Evolutionary conservation across 108 stramenopile genomes (phyloP).

Genomic region (Cyclotella choctawhatcheeana): DNA sequence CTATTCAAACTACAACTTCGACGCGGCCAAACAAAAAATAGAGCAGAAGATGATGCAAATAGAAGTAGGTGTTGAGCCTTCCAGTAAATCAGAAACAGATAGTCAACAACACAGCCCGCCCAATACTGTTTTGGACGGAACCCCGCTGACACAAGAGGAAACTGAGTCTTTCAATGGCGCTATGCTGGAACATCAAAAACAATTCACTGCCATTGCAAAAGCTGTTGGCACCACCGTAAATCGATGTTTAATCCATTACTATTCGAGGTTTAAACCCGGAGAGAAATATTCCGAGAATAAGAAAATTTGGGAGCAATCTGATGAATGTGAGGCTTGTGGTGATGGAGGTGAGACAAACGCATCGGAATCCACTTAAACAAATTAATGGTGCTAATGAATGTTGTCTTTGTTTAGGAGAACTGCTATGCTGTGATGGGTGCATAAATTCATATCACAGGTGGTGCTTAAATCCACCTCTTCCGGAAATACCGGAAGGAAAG

Average conservation of each 20-base stretch:
- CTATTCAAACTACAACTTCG: conserved; percentile 50
- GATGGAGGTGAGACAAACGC: conserved; percentile 42
- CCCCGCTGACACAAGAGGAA: conserved; percentile 26
- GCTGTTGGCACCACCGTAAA: conserved; percentile 48
- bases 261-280: conserved; percentile 51
- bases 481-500: conserved; percentile 68
- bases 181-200: conserved; percentile 40
- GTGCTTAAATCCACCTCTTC: conserved; percentile 73
- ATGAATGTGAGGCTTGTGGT: conserved; percentile 56
- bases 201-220: conserved; percentile 58
- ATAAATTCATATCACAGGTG: conserved; percentile 68
- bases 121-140: conserved; percentile 26
- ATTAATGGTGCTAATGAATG: no score
- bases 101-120: not conserved
- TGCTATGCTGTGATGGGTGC: conserved; percentile 83
- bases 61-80: not conserved
- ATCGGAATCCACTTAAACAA: not conserved
- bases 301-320: conserved; percentile 59
- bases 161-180: conserved; percentile 27
- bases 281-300: conserved; percentile 43
- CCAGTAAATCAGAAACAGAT: conserved; percentile 1
- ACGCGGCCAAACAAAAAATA: conserved; percentile 29
- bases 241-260: conserved; percentile 67
- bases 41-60: not conserved
- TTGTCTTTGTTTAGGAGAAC: conserved; percentile 25